Percentiles rank a stretch among this genome's conserved stretches.
These are phyloP conservation scores for Aspergillus novoparasiticus DNA, from an alignment of 2,329 filamentous ascomycete genomes.

Conservation along the genomic window DNA sequence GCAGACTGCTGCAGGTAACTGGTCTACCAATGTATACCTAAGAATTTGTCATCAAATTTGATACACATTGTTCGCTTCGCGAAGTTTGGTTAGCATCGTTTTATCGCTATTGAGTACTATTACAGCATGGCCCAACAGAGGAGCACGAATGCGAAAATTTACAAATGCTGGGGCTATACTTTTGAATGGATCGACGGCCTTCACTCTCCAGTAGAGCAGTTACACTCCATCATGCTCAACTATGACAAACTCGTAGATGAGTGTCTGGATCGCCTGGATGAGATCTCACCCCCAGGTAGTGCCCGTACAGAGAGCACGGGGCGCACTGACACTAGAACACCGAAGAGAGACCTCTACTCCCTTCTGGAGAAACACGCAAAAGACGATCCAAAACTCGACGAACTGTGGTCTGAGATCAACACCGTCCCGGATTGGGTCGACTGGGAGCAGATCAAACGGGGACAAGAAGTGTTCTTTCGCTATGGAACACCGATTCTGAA, in stretches of 20 bases:
- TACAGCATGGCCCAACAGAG: not conserved
- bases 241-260: slow-evolving; percentile 72
- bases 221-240: slow-evolving; percentile 62
- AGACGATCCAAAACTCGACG: slow-evolving; percentile 56
- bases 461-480: slow-evolving; percentile 76
- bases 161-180: slow-evolving; percentile 61
- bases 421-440: slow-evolving; percentile 74
- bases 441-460: slow-evolving; percentile 73
- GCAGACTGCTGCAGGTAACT: not conserved
- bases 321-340: slow-evolving; percentile 22
- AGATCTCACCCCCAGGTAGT: slow-evolving; percentile 55
- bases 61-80: not conserved
- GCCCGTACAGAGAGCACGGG: slow-evolving; percentile 1
- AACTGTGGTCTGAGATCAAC: slow-evolving; percentile 69
- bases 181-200: slow-evolving; percentile 67
- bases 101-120: not conserved
- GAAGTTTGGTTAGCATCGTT: not conserved
- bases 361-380: slow-evolving; percentile 62
- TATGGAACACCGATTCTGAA: slow-evolving; percentile 70
- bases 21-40: not conserved
- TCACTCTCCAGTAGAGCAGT: slow-evolving; percentile 63
- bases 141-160: slow-evolving; percentile 14
- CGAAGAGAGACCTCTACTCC: slow-evolving; percentile 62
- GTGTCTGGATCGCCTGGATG: slow-evolving; percentile 65
- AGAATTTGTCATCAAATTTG: not conserved